Evolutionary conservation across 2,329 filamentous ascomycete species (phyloP).

Genomic region (Capronia coronata): DNA sequence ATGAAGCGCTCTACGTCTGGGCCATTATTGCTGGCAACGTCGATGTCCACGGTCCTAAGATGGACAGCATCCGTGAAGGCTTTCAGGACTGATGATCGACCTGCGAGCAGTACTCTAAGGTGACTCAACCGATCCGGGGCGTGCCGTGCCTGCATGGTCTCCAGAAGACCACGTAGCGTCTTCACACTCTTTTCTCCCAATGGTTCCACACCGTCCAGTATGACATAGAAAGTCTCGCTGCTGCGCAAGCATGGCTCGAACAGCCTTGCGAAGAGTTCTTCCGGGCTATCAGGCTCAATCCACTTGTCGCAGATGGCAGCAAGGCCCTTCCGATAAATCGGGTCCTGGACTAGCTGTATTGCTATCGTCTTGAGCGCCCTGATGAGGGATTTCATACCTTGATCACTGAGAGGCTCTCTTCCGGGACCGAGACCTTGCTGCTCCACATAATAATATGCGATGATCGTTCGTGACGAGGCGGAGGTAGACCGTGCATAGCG

Average conservation of each 20-base stretch:
- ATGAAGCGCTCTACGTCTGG: not conserved
- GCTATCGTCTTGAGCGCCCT: not conserved
- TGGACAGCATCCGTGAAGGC: not conserved
- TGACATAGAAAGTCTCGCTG: not conserved
- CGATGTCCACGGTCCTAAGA: not conserved
- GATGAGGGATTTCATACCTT: not conserved
- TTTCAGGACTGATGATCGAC: not conserved
- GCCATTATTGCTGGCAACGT: not conserved
- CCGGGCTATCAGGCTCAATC: constrained; percentile 1
- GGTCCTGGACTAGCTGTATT: not conserved
- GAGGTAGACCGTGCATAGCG: not conserved
- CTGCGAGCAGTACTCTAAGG: not conserved
- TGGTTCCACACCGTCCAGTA: not conserved
- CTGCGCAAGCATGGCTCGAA: constrained; percentile 1
- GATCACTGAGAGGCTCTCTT: not conserved
- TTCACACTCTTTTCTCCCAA: not conserved
- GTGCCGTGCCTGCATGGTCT: not conserved
- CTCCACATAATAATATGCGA: constrained; percentile 1
- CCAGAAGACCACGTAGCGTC: not conserved
- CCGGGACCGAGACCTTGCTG: not conserved
- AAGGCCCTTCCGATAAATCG: constrained; percentile 1
- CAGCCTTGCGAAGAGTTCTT: not conserved
- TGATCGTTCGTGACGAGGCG: not conserved
- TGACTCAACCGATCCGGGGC: not conserved
- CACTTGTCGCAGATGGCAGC: constrained; percentile 1